phyloP scores from a whole-genome alignment of 768 basidiomycete genomes.

The Kondoa malvinella region DNA sequence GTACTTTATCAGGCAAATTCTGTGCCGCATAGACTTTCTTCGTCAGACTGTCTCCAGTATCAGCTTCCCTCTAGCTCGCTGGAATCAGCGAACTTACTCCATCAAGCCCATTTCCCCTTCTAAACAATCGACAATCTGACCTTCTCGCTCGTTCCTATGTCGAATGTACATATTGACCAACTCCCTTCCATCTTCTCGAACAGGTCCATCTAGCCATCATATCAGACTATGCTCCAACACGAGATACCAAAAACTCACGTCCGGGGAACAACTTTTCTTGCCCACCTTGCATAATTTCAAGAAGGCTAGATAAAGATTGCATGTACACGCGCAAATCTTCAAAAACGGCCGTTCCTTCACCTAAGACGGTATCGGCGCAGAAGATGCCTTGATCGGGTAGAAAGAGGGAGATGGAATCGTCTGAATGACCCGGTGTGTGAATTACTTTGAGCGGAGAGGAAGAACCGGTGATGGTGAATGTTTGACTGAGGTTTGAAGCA shows the following conservation, averaged over 20 bases:
- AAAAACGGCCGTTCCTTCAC: conserved; percentile 77
- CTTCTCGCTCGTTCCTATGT: conserved; percentile 66
- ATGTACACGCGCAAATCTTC: conserved; percentile 62
- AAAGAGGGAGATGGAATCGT: conserved; percentile 62
- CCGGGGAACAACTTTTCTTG: conserved; percentile 53
- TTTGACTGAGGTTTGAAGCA: conserved; percentile 6
- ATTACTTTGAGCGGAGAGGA: conserved; percentile 43
- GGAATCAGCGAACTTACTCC: conserved; percentile 4
- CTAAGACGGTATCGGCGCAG: conserved; percentile 79
- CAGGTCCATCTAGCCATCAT: no score
- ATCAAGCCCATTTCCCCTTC: conserved; percentile 3
- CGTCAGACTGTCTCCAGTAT: conserved; percentile 51
- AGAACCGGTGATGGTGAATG: conserved; percentile 31
- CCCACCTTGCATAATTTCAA: not conserved
- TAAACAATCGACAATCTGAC: conserved; percentile 43
- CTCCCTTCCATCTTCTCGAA: conserved; percentile 46
- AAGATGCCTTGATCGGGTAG: conserved; percentile 58
- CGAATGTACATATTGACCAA: conserved; percentile 55
- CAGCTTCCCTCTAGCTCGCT: not conserved
- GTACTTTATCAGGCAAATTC: conserved; percentile 49
- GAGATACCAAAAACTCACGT: no score
- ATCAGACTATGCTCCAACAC: no score
- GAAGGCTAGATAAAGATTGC: conserved; percentile 37
- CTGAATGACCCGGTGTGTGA: conserved; percentile 78
- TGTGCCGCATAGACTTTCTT: conserved; percentile 45